These are phyloP conservation scores for Gossypium raimondii DNA, from an alignment of 345 rosid species.

Conservation along the genomic window DNA sequence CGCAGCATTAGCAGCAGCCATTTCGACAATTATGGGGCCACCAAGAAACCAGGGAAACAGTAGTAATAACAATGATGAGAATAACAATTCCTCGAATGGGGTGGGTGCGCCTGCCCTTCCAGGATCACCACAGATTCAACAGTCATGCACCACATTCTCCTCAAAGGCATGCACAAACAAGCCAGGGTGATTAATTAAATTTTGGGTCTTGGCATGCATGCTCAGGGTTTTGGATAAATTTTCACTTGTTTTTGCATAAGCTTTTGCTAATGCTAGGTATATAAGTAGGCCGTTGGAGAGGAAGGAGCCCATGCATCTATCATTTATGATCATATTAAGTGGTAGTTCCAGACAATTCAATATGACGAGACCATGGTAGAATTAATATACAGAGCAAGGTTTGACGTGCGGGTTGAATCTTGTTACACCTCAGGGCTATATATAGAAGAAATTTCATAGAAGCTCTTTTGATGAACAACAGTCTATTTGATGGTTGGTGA, in stretches of 20 bases:
- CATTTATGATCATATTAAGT: background rate
- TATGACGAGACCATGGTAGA: background rate
- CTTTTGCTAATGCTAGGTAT: constrained; percentile 4
- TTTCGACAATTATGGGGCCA: constrained; percentile 55
- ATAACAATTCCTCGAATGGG: constrained; percentile 21
- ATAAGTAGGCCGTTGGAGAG: background rate
- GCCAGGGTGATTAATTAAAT: background rate
- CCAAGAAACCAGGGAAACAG: constrained; percentile 23
- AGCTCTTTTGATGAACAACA: background rate
- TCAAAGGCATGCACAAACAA: constrained; percentile 26
- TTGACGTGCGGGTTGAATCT: background rate
- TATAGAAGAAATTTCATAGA: background rate
- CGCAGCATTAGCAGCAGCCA: constrained; percentile 76
- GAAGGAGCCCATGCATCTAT: background rate
- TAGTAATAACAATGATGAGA: constrained; percentile 12
- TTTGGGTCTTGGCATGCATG: background rate
- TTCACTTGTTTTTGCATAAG: background rate
- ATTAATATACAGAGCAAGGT: constrained; percentile 1
- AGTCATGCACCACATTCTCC: constrained; percentile 90
- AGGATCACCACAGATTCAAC: constrained; percentile 76
- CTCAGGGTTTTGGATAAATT: background rate
- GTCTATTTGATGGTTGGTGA: background rate
- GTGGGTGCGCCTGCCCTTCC: constrained; percentile 31
- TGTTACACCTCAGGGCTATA: background rate
- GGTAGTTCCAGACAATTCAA: background rate